Evolutionary conservation across 305 asterid genomes (phyloP).

Genomic region (Fraxinus latifolia): DNA sequence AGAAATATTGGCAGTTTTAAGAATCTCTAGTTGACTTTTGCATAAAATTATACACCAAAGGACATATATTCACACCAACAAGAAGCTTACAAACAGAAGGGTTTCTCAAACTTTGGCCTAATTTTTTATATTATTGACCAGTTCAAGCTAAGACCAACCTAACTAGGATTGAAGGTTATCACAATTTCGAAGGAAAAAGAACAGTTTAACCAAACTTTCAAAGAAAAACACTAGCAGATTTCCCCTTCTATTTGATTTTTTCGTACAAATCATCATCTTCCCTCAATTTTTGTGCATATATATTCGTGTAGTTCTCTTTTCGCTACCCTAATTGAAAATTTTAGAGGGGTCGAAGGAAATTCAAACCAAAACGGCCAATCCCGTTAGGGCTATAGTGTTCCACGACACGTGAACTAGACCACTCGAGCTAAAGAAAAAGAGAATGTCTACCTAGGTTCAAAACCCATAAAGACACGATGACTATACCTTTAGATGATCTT

Average conservation of each 20-base stretch:
- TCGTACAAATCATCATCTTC: background rate
- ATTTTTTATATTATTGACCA: slow-evolving; percentile 15
- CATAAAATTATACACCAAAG: slow-evolving; percentile 33
- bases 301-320: background rate
- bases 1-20: background rate
- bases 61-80: slow-evolving; percentile 52
- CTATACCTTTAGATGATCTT: background rate
- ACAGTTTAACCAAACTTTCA: background rate
- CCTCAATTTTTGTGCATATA: background rate
- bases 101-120: slow-evolving; percentile 31
- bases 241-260: background rate
- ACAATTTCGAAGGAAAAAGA: background rate
- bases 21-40: slow-evolving; percentile 53
- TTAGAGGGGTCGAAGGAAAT: background rate
- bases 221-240: background rate
- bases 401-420: background rate
- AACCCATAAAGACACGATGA: background rate
- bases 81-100: slow-evolving; percentile 40
- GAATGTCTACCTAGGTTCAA: background rate
- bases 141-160: slow-evolving; percentile 21
- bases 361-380: background rate
- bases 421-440: background rate
- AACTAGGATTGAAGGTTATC: background rate
- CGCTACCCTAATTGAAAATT: background rate
- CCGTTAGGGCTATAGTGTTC: background rate